These are phyloP conservation scores for Coemansia sp. DNA, from an alignment of 192 early-diverging fungal species.

Conservation along the genomic window DNA sequence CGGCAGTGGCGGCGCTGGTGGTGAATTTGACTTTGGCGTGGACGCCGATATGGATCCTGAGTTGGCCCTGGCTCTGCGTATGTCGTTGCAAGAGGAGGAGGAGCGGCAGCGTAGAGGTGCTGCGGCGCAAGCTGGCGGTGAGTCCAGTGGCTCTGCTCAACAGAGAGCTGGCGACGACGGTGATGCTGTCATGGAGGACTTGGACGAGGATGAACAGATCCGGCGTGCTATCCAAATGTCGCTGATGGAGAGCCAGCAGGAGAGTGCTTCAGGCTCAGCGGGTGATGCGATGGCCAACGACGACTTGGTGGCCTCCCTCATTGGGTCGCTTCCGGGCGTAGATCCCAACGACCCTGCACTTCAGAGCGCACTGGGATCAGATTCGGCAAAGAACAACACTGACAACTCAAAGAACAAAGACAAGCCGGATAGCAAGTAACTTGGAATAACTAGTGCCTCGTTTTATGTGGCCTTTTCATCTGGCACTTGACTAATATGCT, in stretches of 20 bases:
- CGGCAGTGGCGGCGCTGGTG: conserved; percentile 66
- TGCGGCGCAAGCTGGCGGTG: conserved; percentile 3
- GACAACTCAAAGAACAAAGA: conserved; percentile 34
- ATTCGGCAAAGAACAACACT: conserved; percentile 49
- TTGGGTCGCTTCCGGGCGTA: conserved; percentile 83
- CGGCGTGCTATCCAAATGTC: conserved; percentile 53
- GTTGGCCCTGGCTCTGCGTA: conserved; percentile 84
- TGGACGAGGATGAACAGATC: conserved; percentile 51
- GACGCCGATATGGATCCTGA: conserved; percentile 94
- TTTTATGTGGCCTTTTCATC: neutral
- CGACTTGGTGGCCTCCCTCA: conserved; percentile 68
- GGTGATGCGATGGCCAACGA: conserved; percentile 47
- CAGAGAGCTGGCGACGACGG: conserved; percentile 16
- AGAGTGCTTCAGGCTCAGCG: conserved; percentile 25
- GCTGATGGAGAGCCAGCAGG: conserved; percentile 35
- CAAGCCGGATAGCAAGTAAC: conserved; percentile 14
- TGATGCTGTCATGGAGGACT: conserved; percentile 35
- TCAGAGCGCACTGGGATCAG: conserved; percentile 60
- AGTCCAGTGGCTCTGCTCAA: neutral
- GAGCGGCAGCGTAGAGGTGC: conserved; percentile 69
- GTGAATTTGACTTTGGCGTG: conserved; percentile 86
- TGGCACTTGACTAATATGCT: too few relatives aligned
- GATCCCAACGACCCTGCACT: conserved; percentile 82
- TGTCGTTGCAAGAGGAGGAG: conserved; percentile 94
- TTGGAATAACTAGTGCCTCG: neutral